Evolutionary conservation across 2,329 filamentous ascomycete genomes (phyloP), one percentile per base, ranked within the genome.

Genomic region (Fusarium decemcellulare): DNA sequence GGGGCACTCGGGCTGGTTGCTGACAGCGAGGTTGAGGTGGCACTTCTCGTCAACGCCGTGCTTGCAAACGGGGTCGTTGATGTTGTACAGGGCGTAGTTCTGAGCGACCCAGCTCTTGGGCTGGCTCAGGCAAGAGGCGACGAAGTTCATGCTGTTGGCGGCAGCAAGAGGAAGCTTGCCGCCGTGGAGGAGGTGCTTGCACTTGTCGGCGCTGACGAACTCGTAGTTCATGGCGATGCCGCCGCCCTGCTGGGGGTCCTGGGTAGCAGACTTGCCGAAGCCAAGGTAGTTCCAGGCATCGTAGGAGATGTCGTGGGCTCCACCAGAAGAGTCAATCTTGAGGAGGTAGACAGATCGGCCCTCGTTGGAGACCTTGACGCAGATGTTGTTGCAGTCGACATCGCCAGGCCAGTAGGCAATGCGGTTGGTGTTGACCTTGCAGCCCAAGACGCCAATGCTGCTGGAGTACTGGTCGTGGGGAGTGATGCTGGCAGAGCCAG

Each of bases 231-330:
- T 88, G 40, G 78, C 72, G 44, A 87, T 78, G 52, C 84, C 83
- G 47, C 87, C 87, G 61, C 87, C 87, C 37, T 75, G 61, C 4
- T 81, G 78, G 14, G 87, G 86, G 52, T 81, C 74, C 14, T 81
- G 75, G 8, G 77, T 79, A 42, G 87, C 88, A 12, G 81, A 80
- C 64, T 82, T 72, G 67, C 87, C 87, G 36, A 82, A 86, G 71
- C 78, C 77, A 42, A 90, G 85, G 72, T 86, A 85, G 81, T 88
- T 88, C 86, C 86, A 90, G 52, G 87, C 87, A 67, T 90, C 87
- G 80, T 90, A 90, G 61, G 81, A 84, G 79, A 90, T 84, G 77
- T 90, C 88, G 76, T 87, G 76, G 55, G 87, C 87, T 51, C 87
- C 87, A 42, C 80, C 81, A 1, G 87, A 89, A 54, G 81, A 77